phyloP scores from a whole-genome alignment of 2,329 filamentous ascomycete species.

The Ceratocystis variospora region DNA sequence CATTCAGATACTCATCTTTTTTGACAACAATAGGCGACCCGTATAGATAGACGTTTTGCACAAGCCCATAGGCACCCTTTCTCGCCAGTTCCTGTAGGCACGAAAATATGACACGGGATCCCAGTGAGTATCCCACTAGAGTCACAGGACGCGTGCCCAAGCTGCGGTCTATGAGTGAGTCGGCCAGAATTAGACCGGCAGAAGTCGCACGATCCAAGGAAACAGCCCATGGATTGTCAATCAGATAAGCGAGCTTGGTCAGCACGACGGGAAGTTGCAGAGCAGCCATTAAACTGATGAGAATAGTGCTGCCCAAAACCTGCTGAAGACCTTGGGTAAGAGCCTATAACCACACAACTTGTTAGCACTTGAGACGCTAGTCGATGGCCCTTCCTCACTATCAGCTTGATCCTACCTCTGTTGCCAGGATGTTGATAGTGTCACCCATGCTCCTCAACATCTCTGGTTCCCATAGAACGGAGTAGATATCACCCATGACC shows the following conservation, averaged over 20 bases:
- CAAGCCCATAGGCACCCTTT: constrained; percentile 68
- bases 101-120: constrained; percentile 81
- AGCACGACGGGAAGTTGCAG: constrained; percentile 83
- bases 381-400: not conserved
- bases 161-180: constrained; percentile 84
- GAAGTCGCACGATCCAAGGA: constrained; percentile 80
- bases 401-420: constrained; percentile 54
- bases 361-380: not conserved
- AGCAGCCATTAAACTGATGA: constrained; percentile 81
- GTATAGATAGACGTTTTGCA: constrained; percentile 93
- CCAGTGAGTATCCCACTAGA: constrained; percentile 86
- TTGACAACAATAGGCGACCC: constrained; percentile 86
- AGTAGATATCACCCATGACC: constrained; percentile 96
- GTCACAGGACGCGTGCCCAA: constrained; percentile 84
- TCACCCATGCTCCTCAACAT: constrained; percentile 97
- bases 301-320: constrained; percentile 76
- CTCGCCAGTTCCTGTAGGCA: constrained; percentile 76
- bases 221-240: constrained; percentile 98
- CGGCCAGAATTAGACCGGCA: constrained; percentile 82
- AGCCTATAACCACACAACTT: constrained; percentile 40
- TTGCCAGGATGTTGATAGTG: constrained; percentile 95
- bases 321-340: constrained; percentile 94
- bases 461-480: constrained; percentile 92
- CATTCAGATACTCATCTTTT: constrained; percentile 73
- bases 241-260: constrained; percentile 87